phyloP scores from a whole-genome alignment of 2,329 filamentous ascomycete genomes.

The Triangularia verruculosa region DNA sequence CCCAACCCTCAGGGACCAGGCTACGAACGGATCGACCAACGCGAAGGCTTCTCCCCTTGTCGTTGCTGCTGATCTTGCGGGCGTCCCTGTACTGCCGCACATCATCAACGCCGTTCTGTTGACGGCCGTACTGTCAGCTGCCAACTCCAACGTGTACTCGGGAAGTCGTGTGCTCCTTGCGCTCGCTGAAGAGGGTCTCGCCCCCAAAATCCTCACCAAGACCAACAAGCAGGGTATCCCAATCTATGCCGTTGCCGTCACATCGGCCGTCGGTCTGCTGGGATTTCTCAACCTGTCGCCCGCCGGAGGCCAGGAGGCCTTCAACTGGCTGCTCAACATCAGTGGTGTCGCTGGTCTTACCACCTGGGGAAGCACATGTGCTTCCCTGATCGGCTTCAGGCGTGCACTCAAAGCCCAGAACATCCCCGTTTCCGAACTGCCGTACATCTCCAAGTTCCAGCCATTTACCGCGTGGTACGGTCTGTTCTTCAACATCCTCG shows the following conservation, averaged over 20 bases:
- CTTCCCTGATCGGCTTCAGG: conserved; percentile 65
- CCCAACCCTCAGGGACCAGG: conserved; percentile 47
- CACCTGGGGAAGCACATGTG: conserved; percentile 64
- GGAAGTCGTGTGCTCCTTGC: conserved; percentile 66
- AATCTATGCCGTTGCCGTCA: conserved; percentile 55
- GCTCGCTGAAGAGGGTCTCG: conserved; percentile 62
- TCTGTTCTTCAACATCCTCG: conserved; percentile 61
- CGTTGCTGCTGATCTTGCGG: conserved; percentile 58
- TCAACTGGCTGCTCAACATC: conserved; percentile 72
- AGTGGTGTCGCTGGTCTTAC: conserved; percentile 67
- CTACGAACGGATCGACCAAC: conserved; percentile 59
- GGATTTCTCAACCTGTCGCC: conserved; percentile 65
- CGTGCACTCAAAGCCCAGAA: conserved; percentile 54
- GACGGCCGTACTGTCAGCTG: conserved; percentile 74
- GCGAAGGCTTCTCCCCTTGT: conserved; percentile 66
- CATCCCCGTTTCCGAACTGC: conserved; percentile 55
- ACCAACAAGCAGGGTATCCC: conserved; percentile 64
- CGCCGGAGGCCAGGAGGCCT: conserved; percentile 54
- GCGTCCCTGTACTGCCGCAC: conserved; percentile 60
- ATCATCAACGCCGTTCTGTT: conserved; percentile 78
- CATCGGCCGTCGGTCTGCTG: conserved; percentile 59
- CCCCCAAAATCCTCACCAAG: conserved; percentile 55
- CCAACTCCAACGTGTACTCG: conserved; percentile 74
- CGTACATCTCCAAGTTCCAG: conserved; percentile 60
- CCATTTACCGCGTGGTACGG: conserved; percentile 65